Evolutionary conservation across 2,329 filamentous ascomycete genomes (phyloP).

Genomic region (Sporothrix luriei): DNA sequence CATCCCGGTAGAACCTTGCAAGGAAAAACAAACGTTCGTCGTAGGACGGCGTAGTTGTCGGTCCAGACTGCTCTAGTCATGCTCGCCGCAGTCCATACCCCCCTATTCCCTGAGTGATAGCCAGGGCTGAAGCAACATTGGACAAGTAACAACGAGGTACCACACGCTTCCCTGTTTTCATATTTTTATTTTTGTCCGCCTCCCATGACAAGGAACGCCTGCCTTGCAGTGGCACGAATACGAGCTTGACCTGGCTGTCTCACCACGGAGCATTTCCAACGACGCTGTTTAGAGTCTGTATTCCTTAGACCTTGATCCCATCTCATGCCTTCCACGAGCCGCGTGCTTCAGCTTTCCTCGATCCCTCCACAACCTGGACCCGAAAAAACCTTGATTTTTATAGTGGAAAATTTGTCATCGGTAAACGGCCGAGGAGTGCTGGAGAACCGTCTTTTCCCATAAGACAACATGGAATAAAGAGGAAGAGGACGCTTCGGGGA

Average conservation of each 20-base stretch:
- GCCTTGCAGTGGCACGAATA: background rate
- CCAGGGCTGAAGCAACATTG: background rate
- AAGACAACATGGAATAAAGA: too few species aligned
- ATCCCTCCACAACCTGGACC: background rate
- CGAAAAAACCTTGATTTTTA: conserved; percentile 14
- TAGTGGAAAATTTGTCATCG: background rate
- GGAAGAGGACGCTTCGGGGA: too few species aligned
- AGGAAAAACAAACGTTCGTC: background rate
- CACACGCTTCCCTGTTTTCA: conserved; percentile 2
- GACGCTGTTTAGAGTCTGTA: background rate
- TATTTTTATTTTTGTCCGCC: background rate
- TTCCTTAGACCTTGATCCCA: background rate
- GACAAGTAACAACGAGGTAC: background rate
- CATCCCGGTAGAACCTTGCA: background rate
- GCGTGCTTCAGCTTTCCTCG: too few species aligned
- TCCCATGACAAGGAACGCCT: background rate
- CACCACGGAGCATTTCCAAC: conserved; percentile 19
- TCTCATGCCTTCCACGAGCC: background rate
- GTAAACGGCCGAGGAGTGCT: background rate
- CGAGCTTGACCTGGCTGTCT: background rate
- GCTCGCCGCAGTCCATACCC: background rate
- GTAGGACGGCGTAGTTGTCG: background rate
- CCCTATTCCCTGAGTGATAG: background rate
- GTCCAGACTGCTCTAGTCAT: background rate
- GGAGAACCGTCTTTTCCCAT: too few species aligned